Base-by-base conservation (phyloP, 1,284 basidiomycete species). In the Pholiota adiposa region DNA sequence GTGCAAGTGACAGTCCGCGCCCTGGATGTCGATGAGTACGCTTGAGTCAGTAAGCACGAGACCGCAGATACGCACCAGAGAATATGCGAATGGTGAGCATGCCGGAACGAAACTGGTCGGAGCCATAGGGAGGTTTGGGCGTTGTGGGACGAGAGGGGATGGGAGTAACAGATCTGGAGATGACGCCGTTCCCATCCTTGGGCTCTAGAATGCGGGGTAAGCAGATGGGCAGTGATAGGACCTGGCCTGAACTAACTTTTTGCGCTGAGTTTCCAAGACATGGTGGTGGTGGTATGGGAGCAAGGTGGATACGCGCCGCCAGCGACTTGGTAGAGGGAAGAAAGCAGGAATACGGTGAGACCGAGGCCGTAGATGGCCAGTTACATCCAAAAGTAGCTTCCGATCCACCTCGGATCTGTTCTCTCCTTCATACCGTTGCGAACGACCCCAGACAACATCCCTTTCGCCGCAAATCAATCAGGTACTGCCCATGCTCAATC, bases 41-140 rank as follows among this genome's bases (percentile, higher is more conserved):
- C 14, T 16, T 50, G 21, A 23, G 50, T 40, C 16, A 44, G 11
- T 34, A 16, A 33, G 29, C n/a, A 18, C 27, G 34, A 27, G 49
- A 11, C 23, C 48, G 36, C 14, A 43, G 54, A 19, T 36, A 23
- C 76, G 69, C 69, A 84, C 93, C 93, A 67, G 92, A 93, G 77
- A 94, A 93, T 71, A 96, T 93, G 61, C 92, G 87, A 73, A 94
- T 92, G 61, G 91, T 90, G 67, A 95, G 86, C 79, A 93, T 87
- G 58, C 93, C 93, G 50, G 86, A 89, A 67, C 91, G 85, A 69
- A 92, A 88, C 73, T 86, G 83, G 64, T 85, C 82, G 46, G 82
- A 63, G 60, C 77, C 81, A 72, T 81, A 70, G 64, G 80, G 78
- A 2, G 89, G 84, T 67, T 83, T 87, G 16, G 90, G 90, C 0